phyloP scores from a whole-genome alignment of 305 asterid genomes.

The Petunia hybrid region DNA sequence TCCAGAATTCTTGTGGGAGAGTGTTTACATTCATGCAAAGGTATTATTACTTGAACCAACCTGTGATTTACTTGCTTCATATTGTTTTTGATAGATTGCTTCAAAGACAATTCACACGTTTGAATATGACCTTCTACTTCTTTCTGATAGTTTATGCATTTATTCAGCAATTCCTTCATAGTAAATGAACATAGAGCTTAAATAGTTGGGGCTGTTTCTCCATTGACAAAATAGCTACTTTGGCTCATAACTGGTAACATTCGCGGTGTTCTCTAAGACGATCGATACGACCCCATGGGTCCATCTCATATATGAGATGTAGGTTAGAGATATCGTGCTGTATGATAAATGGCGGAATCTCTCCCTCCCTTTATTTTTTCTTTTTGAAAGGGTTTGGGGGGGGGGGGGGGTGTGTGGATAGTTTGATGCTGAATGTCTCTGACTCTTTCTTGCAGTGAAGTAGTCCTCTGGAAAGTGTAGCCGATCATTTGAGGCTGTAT shows the following conservation, averaged over 20 bases:
- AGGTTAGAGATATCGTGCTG: not conserved
- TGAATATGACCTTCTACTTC: not conserved
- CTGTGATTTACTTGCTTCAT: slow-evolving; percentile 11
- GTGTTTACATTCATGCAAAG: not conserved
- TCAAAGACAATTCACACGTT: slow-evolving; percentile 13
- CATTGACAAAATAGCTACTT: not conserved
- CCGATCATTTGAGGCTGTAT: not conserved
- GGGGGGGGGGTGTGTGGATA: not conserved
- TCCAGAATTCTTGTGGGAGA: not conserved
- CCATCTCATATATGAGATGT: not conserved
- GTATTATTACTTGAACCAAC: not conserved
- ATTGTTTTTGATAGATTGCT: slow-evolving; percentile 11
- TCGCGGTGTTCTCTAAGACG: not conserved
- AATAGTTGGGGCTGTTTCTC: slow-evolving; percentile 1
- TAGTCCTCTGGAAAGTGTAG: not conserved
- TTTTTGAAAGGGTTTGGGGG: no score
- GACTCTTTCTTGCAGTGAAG: not conserved
- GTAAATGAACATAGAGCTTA: not conserved
- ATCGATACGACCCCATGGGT: not conserved
- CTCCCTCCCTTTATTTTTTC: not conserved
- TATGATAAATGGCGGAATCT: not conserved
- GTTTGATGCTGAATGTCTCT: slow-evolving; percentile 2
- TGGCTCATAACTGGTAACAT: not conserved
- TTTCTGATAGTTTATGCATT: slow-evolving; percentile 10
- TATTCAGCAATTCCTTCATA: slow-evolving; percentile 7